These are phyloP conservation scores for Staphylotrichum longicolle DNA, from an alignment of 495 filamentous ascomycete species.

Conservation along the genomic window DNA sequence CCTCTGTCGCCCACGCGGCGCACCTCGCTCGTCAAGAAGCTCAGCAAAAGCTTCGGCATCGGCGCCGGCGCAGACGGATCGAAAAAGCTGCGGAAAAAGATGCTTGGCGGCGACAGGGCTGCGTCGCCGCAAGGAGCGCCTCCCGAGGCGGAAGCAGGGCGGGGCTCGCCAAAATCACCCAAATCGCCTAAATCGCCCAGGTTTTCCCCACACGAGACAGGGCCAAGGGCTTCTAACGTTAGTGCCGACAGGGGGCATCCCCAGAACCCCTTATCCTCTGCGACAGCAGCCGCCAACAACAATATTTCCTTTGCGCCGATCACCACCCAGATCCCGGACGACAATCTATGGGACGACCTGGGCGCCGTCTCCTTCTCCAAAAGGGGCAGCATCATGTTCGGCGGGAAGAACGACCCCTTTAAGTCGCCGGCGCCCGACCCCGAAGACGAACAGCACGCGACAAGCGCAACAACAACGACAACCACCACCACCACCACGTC, in stretches of 20 bases:
- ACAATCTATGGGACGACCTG: conserved; percentile 52
- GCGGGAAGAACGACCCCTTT: conserved; percentile 43
- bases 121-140: conserved; percentile 19
- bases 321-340: conserved; percentile 52
- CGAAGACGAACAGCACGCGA: conserved; percentile 2
- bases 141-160: conserved; percentile 15
- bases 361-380: conserved; percentile 54
- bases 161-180: conserved; percentile 27
- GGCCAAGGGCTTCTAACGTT: conserved; percentile 22
- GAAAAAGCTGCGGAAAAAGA: conserved; percentile 39
- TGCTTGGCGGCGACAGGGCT: conserved; percentile 29
- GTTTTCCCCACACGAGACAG: conserved; percentile 32
- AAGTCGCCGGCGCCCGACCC: conserved; percentile 13
- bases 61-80: conserved; percentile 32
- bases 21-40: conserved; percentile 25
- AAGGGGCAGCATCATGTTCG: conserved; percentile 65
- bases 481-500: conserved; percentile 1
- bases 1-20: conserved; percentile 20
- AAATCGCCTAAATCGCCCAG: conserved; percentile 26
- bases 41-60: conserved; percentile 43
- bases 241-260: conserved; percentile 9
- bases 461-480: not conserved
- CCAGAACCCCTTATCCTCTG: conserved; percentile 28
- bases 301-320: conserved; percentile 42
- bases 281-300: conserved; percentile 16